Conservation (phyloP, 768 basidiomycete genomes). For the Lentinula sp. region DNA sequence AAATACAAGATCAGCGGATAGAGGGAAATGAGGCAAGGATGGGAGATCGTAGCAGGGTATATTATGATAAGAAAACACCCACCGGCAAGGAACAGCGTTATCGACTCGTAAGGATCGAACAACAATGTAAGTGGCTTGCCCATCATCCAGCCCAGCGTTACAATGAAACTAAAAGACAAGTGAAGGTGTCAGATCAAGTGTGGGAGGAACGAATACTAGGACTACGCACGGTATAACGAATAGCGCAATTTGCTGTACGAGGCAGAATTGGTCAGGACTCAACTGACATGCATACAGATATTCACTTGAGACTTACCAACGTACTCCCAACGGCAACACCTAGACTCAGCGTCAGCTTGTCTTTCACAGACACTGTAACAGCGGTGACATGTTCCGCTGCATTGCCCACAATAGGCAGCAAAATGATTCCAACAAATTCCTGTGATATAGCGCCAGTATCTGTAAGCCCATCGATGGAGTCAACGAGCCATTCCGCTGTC, state of each 20-base stretch:
- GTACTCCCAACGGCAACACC: conserved; percentile 63
- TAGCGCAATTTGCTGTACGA: conserved; percentile 48
- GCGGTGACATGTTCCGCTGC: conserved; percentile 69
- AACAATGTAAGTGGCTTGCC: conserved; percentile 55
- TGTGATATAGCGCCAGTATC: conserved; percentile 37
- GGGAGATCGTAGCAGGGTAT: no score
- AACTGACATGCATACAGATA: not conserved
- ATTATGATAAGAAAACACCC: conserved; percentile 9
- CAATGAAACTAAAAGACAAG: conserved; percentile 34
- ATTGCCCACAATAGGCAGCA: conserved; percentile 70
- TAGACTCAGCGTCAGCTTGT: conserved; percentile 63
- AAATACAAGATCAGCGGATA: not conserved
- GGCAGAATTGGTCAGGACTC: not conserved
- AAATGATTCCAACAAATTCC: conserved; percentile 58
- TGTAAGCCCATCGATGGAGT: conserved; percentile 58
- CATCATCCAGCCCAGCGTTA: conserved; percentile 57
- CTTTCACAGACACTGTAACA: conserved; percentile 62
- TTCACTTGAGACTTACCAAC: conserved; percentile 31
- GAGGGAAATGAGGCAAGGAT: not conserved
- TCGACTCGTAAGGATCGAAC: conserved; percentile 66
- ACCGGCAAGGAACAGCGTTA: conserved; percentile 30
- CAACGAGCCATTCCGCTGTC: conserved; percentile 45
- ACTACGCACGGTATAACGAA: conserved; percentile 55
- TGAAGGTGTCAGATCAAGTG: not conserved
- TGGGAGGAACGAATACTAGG: not conserved